Conservation (phyloP, 345 rosid genomes). For the Linum tenue region DNA sequence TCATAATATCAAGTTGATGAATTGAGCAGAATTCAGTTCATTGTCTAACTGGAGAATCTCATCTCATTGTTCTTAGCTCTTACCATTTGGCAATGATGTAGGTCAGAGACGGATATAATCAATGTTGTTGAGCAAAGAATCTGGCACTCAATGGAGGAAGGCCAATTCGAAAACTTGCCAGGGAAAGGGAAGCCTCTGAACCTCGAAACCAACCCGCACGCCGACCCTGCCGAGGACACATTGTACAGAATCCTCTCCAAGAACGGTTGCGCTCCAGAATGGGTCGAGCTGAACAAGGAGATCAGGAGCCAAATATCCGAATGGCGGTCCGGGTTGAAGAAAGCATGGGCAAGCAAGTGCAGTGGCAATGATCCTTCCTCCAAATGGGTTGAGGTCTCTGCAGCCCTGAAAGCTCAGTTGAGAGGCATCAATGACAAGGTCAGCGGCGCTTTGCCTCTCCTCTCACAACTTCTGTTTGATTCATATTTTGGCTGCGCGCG, state of each 20-base stretch:
- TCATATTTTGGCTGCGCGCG: slow-evolving; percentile 2
- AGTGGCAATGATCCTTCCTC: slow-evolving; percentile 36
- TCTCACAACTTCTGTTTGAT: neutral
- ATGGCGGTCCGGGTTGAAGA: slow-evolving; percentile 65
- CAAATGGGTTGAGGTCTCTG: slow-evolving; percentile 42
- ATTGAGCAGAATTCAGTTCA: no score
- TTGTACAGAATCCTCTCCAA: slow-evolving; percentile 70
- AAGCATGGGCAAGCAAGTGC: slow-evolving; percentile 51
- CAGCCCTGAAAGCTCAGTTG: slow-evolving; percentile 43
- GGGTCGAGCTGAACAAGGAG: slow-evolving; percentile 91
- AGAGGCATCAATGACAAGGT: slow-evolving; percentile 69
- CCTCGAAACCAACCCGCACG: slow-evolving; percentile 56
- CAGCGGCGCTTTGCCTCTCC: neutral
- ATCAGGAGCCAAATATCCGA: slow-evolving; percentile 45
- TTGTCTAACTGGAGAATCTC: no score
- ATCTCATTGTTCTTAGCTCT: neutral
- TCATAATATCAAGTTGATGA: no score
- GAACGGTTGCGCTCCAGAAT: slow-evolving; percentile 81
- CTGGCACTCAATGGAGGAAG: slow-evolving; percentile 97
- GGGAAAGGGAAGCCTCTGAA: slow-evolving; percentile 90
- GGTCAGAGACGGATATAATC: slow-evolving; percentile 82
- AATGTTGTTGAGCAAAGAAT: slow-evolving; percentile 86
- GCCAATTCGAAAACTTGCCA: slow-evolving; percentile 81
- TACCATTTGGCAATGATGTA: slow-evolving; percentile 18
- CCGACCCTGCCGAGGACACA: slow-evolving; percentile 86